A percentile compares a stretch with the other conserved stretches of the same genome.
phyloP scores from a whole-genome alignment of 2,329 filamentous ascomycete species.

The Trichophyton verrucosum region DNA sequence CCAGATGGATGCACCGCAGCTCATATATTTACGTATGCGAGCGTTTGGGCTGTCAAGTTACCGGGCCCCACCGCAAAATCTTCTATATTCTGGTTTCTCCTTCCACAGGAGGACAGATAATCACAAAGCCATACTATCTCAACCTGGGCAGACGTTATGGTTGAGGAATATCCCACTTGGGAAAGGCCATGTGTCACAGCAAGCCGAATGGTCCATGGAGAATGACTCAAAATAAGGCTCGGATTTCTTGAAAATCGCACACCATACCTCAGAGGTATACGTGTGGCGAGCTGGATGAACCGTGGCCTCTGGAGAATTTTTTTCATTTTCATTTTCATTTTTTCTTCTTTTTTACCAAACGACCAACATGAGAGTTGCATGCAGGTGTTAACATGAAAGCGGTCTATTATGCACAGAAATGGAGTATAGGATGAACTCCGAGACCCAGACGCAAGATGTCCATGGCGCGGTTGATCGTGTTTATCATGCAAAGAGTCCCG shows the following conservation, averaged over 20 bases:
- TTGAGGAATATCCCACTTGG: neutral
- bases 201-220: neutral
- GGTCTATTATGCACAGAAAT: neutral
- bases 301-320: neutral
- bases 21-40: neutral
- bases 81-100: neutral
- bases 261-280: neutral
- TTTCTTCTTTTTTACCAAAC: no score
- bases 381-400: neutral
- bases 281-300: neutral
- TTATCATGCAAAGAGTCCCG: neutral
- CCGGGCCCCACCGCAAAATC: neutral
- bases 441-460: neutral
- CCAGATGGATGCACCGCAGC: neutral
- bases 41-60: neutral
- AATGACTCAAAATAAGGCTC: neutral
- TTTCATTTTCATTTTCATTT: neutral
- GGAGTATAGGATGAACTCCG: neutral
- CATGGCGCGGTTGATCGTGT: neutral
- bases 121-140: neutral
- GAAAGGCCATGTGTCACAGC: neutral
- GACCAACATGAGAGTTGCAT: neutral
- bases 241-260: neutral
- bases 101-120: neutral
- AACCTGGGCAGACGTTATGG: neutral